A percentile compares a stretch with the other conserved stretches of the same genome.
Conservation (phyloP, 208 protist species). For the Crithidia sp. region DNA sequence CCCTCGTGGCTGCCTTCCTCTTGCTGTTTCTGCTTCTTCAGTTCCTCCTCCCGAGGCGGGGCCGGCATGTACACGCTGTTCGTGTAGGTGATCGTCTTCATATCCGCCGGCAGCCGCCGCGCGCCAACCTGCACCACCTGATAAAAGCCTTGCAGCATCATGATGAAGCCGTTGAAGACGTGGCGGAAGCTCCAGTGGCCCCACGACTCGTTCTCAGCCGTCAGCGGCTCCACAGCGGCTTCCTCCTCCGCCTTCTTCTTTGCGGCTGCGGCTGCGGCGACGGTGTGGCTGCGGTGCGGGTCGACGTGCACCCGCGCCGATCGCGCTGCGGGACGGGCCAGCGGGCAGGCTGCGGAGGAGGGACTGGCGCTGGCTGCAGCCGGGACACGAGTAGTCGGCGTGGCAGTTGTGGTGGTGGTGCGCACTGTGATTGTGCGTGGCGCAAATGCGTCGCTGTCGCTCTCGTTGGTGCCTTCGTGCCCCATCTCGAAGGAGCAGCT, state of each 20-base stretch:
- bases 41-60: constrained; percentile 14
- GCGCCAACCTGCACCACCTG: constrained; percentile 9
- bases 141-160: constrained; percentile 24
- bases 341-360: not conserved
- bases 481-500: constrained; percentile 17
- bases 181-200: constrained; percentile 30
- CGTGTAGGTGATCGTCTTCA: constrained; percentile 14
- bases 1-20: not conserved
- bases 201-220: constrained; percentile 32
- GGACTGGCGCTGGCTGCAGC: not conserved
- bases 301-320: constrained; percentile 5
- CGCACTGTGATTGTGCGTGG: not conserved
- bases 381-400: not conserved
- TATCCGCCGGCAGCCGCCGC: constrained; percentile 16
- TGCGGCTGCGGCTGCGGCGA: constrained; percentile 11
- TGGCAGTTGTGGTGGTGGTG: not conserved
- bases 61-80: constrained; percentile 19
- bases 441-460: not conserved
- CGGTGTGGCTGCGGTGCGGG: constrained; percentile 6
- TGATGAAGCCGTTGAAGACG: constrained; percentile 21
- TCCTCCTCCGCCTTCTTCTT: constrained; percentile 11
- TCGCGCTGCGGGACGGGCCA: too few relatives aligned
- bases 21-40: not conserved
- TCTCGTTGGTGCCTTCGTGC: not conserved
- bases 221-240: constrained; percentile 11